These are phyloP conservation scores for Dothideomycetes sp. DNA, from an alignment of 2,329 filamentous ascomycete genomes.

Conservation along the genomic window DNA sequence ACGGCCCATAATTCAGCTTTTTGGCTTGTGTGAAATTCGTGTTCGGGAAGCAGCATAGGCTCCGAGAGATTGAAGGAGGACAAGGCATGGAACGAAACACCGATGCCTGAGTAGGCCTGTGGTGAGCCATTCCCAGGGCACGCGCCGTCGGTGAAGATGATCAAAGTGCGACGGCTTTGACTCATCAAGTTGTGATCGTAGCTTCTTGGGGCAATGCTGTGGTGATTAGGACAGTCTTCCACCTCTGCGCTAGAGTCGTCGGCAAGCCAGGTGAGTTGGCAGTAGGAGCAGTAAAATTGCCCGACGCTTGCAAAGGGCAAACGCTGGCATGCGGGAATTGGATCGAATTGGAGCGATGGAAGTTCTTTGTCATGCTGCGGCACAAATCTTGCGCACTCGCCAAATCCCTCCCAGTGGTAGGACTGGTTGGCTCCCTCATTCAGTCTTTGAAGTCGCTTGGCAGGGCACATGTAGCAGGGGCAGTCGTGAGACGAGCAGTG, in stretches of 20 bases:
- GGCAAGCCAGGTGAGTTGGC: neutral
- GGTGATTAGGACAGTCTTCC: neutral
- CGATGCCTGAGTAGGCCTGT: neutral
- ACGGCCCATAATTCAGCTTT: neutral
- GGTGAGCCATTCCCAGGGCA: neutral
- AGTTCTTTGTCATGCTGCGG: no score
- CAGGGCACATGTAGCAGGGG: no score
- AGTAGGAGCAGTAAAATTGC: neutral
- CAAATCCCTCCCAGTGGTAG: no score
- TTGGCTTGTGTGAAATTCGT: neutral
- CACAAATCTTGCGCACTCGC: no score
- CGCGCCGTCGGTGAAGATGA: neutral
- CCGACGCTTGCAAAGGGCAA: no score
- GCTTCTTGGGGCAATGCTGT: neutral
- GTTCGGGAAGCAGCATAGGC: neutral
- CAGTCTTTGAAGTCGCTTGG: no score
- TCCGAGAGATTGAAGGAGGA: neutral
- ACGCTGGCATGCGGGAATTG: neutral
- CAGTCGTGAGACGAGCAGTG: no score
- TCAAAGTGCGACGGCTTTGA: neutral
- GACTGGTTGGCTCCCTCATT: no score
- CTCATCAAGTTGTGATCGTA: neutral
- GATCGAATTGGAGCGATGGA: neutral
- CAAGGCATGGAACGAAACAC: neutral
- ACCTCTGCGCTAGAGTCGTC: neutral